Evolutionary conservation across 2,329 filamentous ascomycete species (phyloP), one percentile per base, ranked within the genome.

Genomic region (Ramularia collo-cygni): DNA sequence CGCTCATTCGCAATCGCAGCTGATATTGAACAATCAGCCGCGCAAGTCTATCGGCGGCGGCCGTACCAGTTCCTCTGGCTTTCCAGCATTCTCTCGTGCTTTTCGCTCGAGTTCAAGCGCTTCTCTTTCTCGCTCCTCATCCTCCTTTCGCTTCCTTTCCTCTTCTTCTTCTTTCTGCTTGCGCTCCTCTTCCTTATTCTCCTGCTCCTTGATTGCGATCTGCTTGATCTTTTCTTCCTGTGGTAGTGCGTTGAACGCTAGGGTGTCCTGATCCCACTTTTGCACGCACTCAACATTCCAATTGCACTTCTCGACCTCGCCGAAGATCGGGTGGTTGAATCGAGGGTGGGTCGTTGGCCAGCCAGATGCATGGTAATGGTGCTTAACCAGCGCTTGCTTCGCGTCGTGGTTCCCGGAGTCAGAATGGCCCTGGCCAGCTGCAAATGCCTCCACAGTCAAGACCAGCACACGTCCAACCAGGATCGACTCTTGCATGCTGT

Each of bases 361-460:
- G 43, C 77, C 75, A 1, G 80, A 85, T 1, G 82, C 82, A 58
- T 85, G 82, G 54, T 84, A 86, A 59, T 85, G 80, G 56, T 86
- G 82, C 59, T 79, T 82, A 16, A 85, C 80, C 1, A 85, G 66
- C 2, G 82, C 81, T 14, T 72, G 71, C 36, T 78, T 69, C 1
- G 79, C 71, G 37, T 81, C 72, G 59, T 85, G 81, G 53, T 80
- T 84, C 10, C 81, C 81, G 0, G 79, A 83, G 55, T 85, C 75
- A 0, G 81, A 85, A 59, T 85, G 81, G 9, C 81, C 81, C 58
- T 85, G 81, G 9, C 81, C 81, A 1, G 81, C 81, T 10, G 81
- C 81, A 50, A 85, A 85, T 0, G 80, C 80, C 60, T 85, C 80
- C 4, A 85, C 79, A 2, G 79, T 79, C 10, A 84, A 70, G 0